Base-by-base conservation (phyloP, 163 green algal species). In the Chlamydomonas reinhardtii region DNA sequence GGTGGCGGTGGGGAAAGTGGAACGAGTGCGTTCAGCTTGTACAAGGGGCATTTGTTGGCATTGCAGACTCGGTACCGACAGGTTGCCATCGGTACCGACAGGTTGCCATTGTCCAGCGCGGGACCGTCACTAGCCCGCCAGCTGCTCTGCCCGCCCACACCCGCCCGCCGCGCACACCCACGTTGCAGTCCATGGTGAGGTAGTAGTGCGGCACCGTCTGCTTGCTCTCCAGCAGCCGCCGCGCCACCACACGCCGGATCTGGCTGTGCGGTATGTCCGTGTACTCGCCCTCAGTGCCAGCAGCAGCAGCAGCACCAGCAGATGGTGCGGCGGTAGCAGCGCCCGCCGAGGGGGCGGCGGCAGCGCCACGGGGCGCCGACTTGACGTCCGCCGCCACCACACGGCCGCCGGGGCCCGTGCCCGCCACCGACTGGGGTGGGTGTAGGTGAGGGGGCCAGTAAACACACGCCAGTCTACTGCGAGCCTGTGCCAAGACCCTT, bases 171-270 rank as follows among this genome's bases (percentile, higher is more conserved):
- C 48, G 1, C 12, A 1, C 48, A 17, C 87, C 3, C 82, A 94
- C 91, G 65, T 90, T 59, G 77, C 91, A 92, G 59, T 98, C 96
- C 43, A 98, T 92, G 31, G 94, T 98, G 15, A 99, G 93, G 93
- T 99, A 99, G 93, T 99, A 99, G 93, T 99, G 98, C 6, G 98
- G 98, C 56, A 99, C 94, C 22, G 94, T 96, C 79, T 95, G 93
- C 93, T 98, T 98, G 87, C 93, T 97, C 91, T 99, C 95, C 70
- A 96, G 85, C 89, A 99, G 92, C 29, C 97, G 93, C 87, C 92
- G 66, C 8, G 97, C 97, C 17, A 96, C 99, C 64, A 99, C 94
- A 39, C 92, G 89, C 64, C 94, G 92, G 85, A 99, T 96, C 74
- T 98, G 91, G 65, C 48, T 94, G 82, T 95, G 90, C 16, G 92